A percentile compares a stretch with the other conserved stretches of the same genome.
These are phyloP conservation scores for Podospora pseudocomata DNA, from an alignment of 495 filamentous ascomycete genomes.

Conservation along the genomic window DNA sequence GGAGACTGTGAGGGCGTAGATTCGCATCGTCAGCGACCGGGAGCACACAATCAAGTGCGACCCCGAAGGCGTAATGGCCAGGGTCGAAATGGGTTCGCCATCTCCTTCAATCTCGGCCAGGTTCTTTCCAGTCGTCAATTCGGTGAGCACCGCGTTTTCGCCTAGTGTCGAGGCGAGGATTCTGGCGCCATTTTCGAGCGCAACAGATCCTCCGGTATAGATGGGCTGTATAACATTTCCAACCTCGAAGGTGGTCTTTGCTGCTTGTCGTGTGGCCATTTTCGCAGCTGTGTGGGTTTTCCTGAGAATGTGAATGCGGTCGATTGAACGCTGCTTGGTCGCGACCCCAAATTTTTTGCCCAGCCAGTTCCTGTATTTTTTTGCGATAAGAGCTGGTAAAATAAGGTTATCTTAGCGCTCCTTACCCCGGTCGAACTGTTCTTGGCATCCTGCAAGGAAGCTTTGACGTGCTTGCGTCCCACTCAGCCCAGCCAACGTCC, in stretches of 20 bases:
- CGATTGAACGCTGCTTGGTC: conserved; percentile 6
- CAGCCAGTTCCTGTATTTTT: conserved; percentile 17
- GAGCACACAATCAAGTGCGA: conserved; percentile 89
- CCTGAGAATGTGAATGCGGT: conserved; percentile 1
- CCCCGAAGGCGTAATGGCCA: conserved; percentile 82
- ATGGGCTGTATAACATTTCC: conserved; percentile 81
- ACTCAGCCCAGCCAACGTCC: not conserved
- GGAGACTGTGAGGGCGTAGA: conserved; percentile 67
- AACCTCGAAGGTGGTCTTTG: conserved; percentile 83
- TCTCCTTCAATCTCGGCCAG: conserved; percentile 89
- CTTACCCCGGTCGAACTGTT: not conserved
- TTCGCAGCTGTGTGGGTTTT: conserved; percentile 10
- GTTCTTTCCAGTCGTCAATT: conserved; percentile 77
- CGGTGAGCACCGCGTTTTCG: conserved; percentile 84
- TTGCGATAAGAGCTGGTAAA: conserved; percentile 30
- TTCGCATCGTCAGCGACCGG: conserved; percentile 87
- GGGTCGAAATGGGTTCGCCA: conserved; percentile 83
- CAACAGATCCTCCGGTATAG: conserved; percentile 85
- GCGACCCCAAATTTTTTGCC: conserved; percentile 20
- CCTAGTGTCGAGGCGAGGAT: conserved; percentile 81
- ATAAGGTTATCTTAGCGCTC: conserved; percentile 41
- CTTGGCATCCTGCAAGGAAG: conserved; percentile 11
- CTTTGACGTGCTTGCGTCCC: not conserved
- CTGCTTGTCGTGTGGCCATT: conserved; percentile 50
- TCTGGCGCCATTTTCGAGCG: conserved; percentile 74